Conservation (phyloP, 116 monocot genomes). For the Dioscorea cayenensis region DNA sequence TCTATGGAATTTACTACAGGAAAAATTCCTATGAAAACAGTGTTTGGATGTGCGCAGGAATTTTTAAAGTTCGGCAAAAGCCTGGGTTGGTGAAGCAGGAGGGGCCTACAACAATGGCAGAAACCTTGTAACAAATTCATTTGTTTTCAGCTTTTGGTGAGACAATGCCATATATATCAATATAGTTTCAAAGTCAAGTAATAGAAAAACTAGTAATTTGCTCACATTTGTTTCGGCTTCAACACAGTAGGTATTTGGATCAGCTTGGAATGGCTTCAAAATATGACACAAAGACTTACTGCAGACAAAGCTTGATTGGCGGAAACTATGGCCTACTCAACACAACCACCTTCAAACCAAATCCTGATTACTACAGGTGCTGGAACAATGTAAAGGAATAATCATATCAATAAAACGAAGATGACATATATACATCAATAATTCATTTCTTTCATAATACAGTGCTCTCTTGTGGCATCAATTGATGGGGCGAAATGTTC, state of each 20-base stretch:
- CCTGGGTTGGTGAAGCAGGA: slow-evolving; percentile 96
- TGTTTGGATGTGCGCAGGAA: too few relatives aligned
- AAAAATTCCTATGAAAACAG: too few relatives aligned
- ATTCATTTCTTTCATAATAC: neutral
- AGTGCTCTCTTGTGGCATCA: slow-evolving; percentile 45
- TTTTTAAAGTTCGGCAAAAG: slow-evolving; percentile 36
- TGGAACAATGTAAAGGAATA: neutral
- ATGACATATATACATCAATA: neutral
- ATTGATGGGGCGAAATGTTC: slow-evolving; percentile 38
- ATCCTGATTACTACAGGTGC: slow-evolving; percentile 88
- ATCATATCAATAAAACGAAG: neutral
- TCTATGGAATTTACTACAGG: too few relatives aligned
- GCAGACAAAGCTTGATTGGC: slow-evolving; percentile 84
- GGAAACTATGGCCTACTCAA: slow-evolving; percentile 93
- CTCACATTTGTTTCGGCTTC: neutral
- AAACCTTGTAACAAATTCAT: slow-evolving; percentile 71
- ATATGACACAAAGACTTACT: slow-evolving; percentile 86
- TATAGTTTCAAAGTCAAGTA: too few relatives aligned
- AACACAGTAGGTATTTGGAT: slow-evolving; percentile 66
- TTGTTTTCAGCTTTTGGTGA: slow-evolving; percentile 92
- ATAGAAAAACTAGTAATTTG: too few relatives aligned
- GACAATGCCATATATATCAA: neutral
- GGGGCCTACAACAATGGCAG: slow-evolving; percentile 94
- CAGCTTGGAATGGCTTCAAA: slow-evolving; percentile 84
- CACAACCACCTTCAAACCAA: slow-evolving; percentile 66